Base-by-base conservation (phyloP, 257 asterid genomes). In the Jaltomata sinuosa region DNA sequence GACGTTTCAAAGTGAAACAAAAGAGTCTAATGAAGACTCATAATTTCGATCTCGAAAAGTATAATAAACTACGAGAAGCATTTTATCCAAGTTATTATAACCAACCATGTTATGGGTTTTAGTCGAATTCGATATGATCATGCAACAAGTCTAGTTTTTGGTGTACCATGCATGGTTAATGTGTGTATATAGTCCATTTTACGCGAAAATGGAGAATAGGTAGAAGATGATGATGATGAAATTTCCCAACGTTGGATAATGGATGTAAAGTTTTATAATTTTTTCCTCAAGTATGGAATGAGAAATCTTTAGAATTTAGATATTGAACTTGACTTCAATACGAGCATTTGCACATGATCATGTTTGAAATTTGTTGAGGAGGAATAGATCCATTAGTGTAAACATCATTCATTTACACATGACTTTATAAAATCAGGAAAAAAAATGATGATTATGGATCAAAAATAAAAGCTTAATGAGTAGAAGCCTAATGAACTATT, bases 1-100 rank as follows among this genome's bases (percentile, higher is more conserved):
- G 90, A 0, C 91, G 93, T 40, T 91, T 91, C 47, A 83, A 25
- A 55, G 88, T 81, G 34, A 91, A 89, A 84, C 93, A 91, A 74
- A 81, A 22, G 81, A 91, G 87, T 83, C 85, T 91, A n/a, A 89
- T 91, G 90, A 78, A 87, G 64, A 38, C 72, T 7, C 83, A 91
- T 6, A 83, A 84, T 22, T 91, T 91, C 50, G 89, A 91, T 62
- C 8, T 84, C 1, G 91, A 87, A 19, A 91, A 84, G 57, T 91
- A 87, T 53, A 85, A 89, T 27, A 55, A 88, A 22, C 87, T 91
- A 9, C 29, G 87, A 42, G 54, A 68, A 61, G 84, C 64, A 3
- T 89, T 91, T 84, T 85, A 88, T 84, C 91, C 90, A 29, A 81
- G 40, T 29, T 59, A 81, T 6, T n/a, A 59, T 29, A 65, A 77